phyloP scores from a whole-genome alignment of 148 eudicot species.

The Vaccinium corymbosum region DNA sequence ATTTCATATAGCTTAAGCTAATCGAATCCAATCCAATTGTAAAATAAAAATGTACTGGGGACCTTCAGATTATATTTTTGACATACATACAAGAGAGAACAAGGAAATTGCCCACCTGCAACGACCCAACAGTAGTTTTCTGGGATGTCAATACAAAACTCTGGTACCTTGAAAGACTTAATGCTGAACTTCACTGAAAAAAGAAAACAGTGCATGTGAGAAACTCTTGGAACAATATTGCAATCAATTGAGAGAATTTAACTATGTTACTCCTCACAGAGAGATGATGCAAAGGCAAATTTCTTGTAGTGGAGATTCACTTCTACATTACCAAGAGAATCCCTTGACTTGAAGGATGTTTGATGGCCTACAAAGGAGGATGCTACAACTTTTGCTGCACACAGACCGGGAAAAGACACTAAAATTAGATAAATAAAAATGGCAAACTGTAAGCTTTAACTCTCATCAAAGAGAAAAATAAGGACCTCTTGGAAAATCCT shows the following conservation, averaged over 20 bases:
- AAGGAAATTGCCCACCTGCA: conserved; percentile 55
- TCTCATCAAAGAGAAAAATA: conserved; percentile 9
- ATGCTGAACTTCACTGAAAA: conserved; percentile 84
- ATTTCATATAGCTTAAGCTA: not conserved
- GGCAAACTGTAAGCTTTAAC: not conserved
- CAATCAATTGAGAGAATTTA: not conserved
- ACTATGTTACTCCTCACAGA: not conserved
- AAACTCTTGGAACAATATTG: conserved; percentile 8
- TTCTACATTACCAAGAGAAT: conserved; percentile 48
- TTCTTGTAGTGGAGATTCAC: not conserved
- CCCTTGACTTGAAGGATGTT: conserved; percentile 47
- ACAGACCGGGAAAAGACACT: not conserved
- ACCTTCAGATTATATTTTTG: not conserved
- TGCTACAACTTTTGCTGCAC: conserved; percentile 47
- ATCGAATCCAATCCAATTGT: not conserved
- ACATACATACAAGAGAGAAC: conserved; percentile 7
- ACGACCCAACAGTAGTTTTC: conserved; percentile 86
- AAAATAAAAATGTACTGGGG: not conserved
- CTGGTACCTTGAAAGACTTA: conserved; percentile 92
- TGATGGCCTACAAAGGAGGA: conserved; percentile 42
- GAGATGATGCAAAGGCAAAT: not conserved
- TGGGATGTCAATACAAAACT: conserved; percentile 86
- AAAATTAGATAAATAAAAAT: not conserved
- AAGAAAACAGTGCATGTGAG: conserved; percentile 25
- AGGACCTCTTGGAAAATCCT: conserved; percentile 44